Percentiles rank a stretch among this genome's conserved stretches.
Conservation (phyloP, 208 protist genomes). For the Kentomonas sorsogonicus region DNA sequence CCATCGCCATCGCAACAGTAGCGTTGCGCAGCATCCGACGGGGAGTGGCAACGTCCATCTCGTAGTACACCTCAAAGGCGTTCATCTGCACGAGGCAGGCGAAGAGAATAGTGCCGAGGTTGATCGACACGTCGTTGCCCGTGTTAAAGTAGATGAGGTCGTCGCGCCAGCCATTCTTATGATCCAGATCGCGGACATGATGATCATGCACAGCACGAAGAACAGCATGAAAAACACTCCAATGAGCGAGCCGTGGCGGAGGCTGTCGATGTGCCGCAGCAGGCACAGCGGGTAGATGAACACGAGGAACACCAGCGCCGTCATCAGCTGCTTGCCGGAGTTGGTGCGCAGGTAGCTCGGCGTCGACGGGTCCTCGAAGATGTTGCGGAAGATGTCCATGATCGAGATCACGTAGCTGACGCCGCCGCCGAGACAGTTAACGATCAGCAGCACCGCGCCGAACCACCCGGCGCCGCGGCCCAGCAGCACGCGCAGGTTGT, state of each 20-base stretch:
- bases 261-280: constrained; percentile 48
- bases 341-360: constrained; percentile 22
- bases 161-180: constrained; percentile 25
- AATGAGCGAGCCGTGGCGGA: constrained; percentile 51
- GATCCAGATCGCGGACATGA: constrained; percentile 22
- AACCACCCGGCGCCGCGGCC: constrained; percentile 24
- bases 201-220: constrained; percentile 53
- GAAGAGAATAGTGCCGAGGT: constrained; percentile 46
- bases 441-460: constrained; percentile 24
- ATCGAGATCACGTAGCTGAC: constrained; percentile 72
- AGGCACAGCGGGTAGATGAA: constrained; percentile 64
- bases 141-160: constrained; percentile 33
- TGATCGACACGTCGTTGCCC: constrained; percentile 30
- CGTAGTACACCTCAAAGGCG: constrained; percentile 42
- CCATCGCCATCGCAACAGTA: constrained; percentile 27
- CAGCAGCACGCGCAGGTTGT: constrained; percentile 17
- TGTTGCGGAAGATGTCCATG: constrained; percentile 41
- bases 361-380: constrained; percentile 30
- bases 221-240: constrained; percentile 49
- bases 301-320: constrained; percentile 37
- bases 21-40: constrained; percentile 36
- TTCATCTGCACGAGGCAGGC: constrained; percentile 65
- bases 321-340: constrained; percentile 39
- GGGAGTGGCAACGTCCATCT: constrained; percentile 32
- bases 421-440: constrained; percentile 37